Percentiles rank a stretch among this genome's conserved stretches.
Evolutionary conservation across 352 stramenopile species (phyloP).

Genomic region (Plasmopara viticola): DNA sequence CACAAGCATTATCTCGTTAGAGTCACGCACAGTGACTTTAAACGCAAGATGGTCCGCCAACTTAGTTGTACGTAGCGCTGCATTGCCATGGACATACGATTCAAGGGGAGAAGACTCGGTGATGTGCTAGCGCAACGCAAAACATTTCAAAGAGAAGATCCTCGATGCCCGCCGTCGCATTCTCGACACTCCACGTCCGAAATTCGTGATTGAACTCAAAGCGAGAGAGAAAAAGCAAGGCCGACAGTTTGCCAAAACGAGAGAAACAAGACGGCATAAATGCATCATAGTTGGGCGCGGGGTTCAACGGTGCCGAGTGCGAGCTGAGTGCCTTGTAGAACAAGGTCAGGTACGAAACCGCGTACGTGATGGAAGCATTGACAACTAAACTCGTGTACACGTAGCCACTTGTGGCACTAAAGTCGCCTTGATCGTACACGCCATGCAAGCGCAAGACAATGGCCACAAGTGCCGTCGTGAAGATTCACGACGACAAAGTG

Average conservation of each 20-base stretch:
- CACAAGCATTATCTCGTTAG: slow-evolving; percentile 87
- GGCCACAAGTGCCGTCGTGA: slow-evolving; percentile 84
- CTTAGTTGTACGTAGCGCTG: slow-evolving; percentile 56
- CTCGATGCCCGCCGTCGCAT: slow-evolving; percentile 95
- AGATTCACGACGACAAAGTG: slow-evolving; percentile 96
- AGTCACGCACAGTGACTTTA: slow-evolving; percentile 90
- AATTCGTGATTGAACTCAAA: slow-evolving; percentile 88
- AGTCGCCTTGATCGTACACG: slow-evolving; percentile 82
- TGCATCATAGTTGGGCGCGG: slow-evolving; percentile 96
- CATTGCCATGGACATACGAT: slow-evolving; percentile 57
- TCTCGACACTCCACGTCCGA: slow-evolving; percentile 90
- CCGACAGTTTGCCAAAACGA: slow-evolving; percentile 97
- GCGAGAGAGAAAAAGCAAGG: slow-evolving; percentile 83
- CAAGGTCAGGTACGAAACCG: slow-evolving; percentile 95
- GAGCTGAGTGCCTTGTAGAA: slow-evolving; percentile 93
- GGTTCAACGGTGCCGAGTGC: slow-evolving; percentile 90
- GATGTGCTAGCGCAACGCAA: slow-evolving; percentile 94
- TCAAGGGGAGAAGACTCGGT: slow-evolving; percentile 93
- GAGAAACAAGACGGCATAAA: slow-evolving; percentile 98
- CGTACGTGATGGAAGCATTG: slow-evolving; percentile 95
- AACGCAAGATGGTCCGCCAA: slow-evolving; percentile 92
- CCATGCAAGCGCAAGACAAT: slow-evolving; percentile 83
- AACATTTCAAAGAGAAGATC: slow-evolving; percentile 99
- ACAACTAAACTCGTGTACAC: slow-evolving; percentile 91
- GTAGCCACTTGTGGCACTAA: slow-evolving; percentile 75